Evolutionary conservation across 352 stramenopile species (phyloP).

Genomic region (Phytopythium delawarense): DNA sequence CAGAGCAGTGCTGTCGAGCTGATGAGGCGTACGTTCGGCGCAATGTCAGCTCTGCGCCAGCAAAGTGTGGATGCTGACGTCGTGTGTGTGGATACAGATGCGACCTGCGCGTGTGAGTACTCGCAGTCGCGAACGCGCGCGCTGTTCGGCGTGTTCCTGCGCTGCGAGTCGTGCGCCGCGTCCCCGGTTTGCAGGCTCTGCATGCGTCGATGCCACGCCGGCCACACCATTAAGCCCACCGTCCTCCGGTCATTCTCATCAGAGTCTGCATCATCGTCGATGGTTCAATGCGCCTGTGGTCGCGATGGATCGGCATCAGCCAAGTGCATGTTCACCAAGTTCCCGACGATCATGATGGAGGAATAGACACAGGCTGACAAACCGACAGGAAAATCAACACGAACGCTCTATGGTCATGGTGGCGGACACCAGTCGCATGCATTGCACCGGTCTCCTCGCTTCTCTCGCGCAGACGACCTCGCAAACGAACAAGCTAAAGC

Average conservation of each 20-base stretch:
- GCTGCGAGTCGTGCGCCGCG: constrained; percentile 38
- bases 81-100: constrained; percentile 11
- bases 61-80: not conserved
- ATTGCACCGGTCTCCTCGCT: not conserved
- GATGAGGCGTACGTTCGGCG: not conserved
- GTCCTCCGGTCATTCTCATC: not conserved
- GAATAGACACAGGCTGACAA: not conserved
- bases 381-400: not conserved
- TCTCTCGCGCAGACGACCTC: not conserved
- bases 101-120: constrained; percentile 29
- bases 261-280: not conserved
- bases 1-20: not conserved
- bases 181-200: constrained; percentile 51
- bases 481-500: not conserved
- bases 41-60: not conserved
- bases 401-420: not conserved
- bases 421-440: not conserved
- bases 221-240: constrained; percentile 24
- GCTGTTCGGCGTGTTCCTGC: constrained; percentile 39
- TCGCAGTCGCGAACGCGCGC: constrained; percentile 22
- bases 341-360: not conserved
- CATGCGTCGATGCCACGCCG: constrained; percentile 39
- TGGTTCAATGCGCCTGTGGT: not conserved
- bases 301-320: not conserved
- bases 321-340: not conserved